phyloP scores from a whole-genome alignment of 306 rosid genomes.

The Vigna unguiculata region DNA sequence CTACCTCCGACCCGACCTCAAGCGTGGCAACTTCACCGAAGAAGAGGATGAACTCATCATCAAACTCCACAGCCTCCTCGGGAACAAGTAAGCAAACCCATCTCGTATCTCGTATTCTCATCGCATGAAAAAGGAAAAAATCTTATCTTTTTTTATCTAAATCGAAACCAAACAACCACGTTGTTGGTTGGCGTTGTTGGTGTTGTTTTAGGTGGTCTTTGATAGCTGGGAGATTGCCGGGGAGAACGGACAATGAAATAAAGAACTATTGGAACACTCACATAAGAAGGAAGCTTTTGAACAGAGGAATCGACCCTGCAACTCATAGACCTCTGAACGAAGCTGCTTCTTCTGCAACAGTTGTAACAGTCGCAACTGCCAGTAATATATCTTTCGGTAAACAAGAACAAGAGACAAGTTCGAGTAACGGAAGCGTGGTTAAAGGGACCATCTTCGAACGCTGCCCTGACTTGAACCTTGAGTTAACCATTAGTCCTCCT shows the following conservation, averaged over 20 bases:
- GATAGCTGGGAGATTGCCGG: conserved; percentile 92
- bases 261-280: conserved; percentile 99
- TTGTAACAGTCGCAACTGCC: neutral
- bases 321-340: conserved; percentile 81
- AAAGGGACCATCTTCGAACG: conserved; percentile 48
- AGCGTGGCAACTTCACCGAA: conserved; percentile 92
- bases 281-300: conserved; percentile 92
- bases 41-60: conserved; percentile 97
- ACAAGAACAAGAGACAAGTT: conserved; percentile 56
- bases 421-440: conserved; percentile 10
- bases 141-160: neutral
- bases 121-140: neutral
- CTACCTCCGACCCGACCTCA: conserved; percentile 98
- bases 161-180: neutral
- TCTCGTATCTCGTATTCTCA: too few relatives aligned
- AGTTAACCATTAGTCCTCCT: conserved; percentile 88
- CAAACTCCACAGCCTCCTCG: conserved; percentile 98
- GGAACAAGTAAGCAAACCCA: conserved; percentile 72
- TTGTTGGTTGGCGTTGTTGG: neutral
- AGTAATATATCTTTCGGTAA: conserved; percentile 63
- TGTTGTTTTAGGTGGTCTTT: conserved; percentile 75
- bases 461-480: conserved; percentile 91
- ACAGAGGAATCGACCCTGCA: conserved; percentile 92
- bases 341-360: conserved; percentile 35
- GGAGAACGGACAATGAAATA: conserved; percentile 97